Conservation (phyloP, 805 yeast species). For the Sugiyamaella valdiviana region DNA sequence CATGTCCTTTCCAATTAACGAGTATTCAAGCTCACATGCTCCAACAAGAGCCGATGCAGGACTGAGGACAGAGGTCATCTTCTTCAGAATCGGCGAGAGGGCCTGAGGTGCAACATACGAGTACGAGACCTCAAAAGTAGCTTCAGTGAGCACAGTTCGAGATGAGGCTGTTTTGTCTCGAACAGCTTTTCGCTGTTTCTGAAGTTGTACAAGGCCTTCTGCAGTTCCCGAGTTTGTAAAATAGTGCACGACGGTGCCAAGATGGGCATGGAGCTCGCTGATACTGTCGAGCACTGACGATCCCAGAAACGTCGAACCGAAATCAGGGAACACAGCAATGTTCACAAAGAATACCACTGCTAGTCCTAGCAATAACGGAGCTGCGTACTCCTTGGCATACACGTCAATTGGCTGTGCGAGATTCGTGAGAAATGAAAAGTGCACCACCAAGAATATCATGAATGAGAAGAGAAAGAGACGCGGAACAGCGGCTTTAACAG, state of each 20-base stretch:
- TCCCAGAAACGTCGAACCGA: conserved; percentile 46
- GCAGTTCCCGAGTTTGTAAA: conserved; percentile 25
- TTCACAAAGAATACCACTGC: conserved; percentile 41
- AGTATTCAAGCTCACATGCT: conserved; percentile 43
- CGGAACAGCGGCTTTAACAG: conserved; percentile 44
- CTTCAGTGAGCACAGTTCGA: conserved; percentile 40
- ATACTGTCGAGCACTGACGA: conserved; percentile 37
- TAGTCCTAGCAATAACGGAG: conserved; percentile 44
- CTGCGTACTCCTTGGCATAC: conserved; percentile 35
- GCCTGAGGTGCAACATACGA: conserved; percentile 42
- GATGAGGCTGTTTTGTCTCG: conserved; percentile 33
- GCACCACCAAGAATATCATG: conserved; percentile 45
- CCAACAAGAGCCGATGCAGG: conserved; percentile 40
- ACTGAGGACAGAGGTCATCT: conserved; percentile 31
- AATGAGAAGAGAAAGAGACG: conserved; percentile 43
- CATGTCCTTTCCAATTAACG: conserved; percentile 26
- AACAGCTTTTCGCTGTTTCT: conserved; percentile 32
- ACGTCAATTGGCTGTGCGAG: conserved; percentile 29
- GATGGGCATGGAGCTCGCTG: conserved; percentile 36
- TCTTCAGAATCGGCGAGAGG: conserved; percentile 33
- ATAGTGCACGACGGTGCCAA: conserved; percentile 39
- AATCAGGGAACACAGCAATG: conserved; percentile 43
- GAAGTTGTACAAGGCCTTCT: conserved; percentile 29
- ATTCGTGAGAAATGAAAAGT: conserved; percentile 41
- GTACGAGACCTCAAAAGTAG: conserved; percentile 45